Conservation (phyloP, 202 grass and related monocot genomes). For the Panicum hallii region DNA sequence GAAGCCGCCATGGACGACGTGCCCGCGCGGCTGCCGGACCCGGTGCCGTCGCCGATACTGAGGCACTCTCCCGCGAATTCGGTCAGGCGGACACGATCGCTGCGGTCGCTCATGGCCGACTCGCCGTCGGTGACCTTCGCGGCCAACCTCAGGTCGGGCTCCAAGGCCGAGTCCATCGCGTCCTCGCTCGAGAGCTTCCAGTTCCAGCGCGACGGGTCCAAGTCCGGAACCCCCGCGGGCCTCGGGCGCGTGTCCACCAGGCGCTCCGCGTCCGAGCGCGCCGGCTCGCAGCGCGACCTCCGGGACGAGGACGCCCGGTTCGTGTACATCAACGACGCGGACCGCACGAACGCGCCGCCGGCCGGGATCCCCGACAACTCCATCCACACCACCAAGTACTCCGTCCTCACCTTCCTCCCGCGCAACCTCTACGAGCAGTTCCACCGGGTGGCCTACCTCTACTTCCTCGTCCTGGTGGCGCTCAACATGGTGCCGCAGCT, state of each 20-base stretch:
- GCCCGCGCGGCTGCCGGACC: conserved; percentile 53
- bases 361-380: conserved; percentile 62
- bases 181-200: conserved; percentile 45
- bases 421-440: conserved; percentile 99
- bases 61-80: conserved; percentile 40
- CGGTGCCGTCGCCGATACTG: conserved; percentile 62
- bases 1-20: conserved; percentile 27
- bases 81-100: conserved; percentile 36
- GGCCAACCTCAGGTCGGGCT: conserved; percentile 43
- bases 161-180: conserved; percentile 45
- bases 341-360: conserved; percentile 56
- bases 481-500: conserved; percentile 90
- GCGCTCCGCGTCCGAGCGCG: conserved; percentile 65
- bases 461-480: conserved; percentile 71
- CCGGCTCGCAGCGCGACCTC: conserved; percentile 77
- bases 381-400: conserved; percentile 78
- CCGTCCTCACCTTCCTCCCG: conserved; percentile 78
- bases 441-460: conserved; percentile 83
- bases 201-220: conserved; percentile 30
- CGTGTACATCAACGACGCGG: conserved; percentile 82
- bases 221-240: neutral
- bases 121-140: conserved; percentile 56
- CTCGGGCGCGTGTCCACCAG: conserved; percentile 44
- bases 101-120: conserved; percentile 46
- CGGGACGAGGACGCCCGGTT: conserved; percentile 89